phyloP scores from a whole-genome alignment of 768 basidiomycete species.

The Tulasnella sp. region DNA sequence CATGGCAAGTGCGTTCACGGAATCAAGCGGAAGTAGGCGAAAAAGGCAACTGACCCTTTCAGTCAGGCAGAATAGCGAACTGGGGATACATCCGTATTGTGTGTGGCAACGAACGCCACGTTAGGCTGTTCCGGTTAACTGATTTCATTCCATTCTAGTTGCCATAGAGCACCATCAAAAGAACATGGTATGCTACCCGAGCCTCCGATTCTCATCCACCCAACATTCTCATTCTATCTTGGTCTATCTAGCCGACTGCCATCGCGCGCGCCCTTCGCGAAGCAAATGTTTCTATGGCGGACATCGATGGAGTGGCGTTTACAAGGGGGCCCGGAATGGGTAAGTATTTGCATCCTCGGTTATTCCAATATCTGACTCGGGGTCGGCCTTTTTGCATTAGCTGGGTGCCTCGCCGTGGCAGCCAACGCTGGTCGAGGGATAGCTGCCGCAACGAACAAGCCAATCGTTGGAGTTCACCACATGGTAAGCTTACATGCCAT shows the following conservation, averaged over 20 bases:
- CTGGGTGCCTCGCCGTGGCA: slow-evolving; percentile 70
- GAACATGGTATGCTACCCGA: slow-evolving; percentile 50
- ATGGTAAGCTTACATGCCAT: slow-evolving; percentile 55
- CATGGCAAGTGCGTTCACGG: neutral
- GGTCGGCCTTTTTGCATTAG: slow-evolving; percentile 35
- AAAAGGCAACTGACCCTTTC: neutral
- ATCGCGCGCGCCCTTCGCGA: slow-evolving; percentile 60
- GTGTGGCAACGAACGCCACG: neutral
- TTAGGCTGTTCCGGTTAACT: neutral
- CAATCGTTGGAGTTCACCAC: slow-evolving; percentile 85
- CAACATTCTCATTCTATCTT: neutral
- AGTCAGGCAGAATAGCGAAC: neutral
- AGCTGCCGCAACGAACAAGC: slow-evolving; percentile 68
- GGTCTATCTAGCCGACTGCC: slow-evolving; percentile 53
- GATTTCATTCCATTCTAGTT: slow-evolving; percentile 30
- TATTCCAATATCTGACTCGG: neutral
- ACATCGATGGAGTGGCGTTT: slow-evolving; percentile 83
- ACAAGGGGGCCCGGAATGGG: slow-evolving; percentile 71
- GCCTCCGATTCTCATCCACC: neutral
- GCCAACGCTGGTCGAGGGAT: slow-evolving; percentile 79
- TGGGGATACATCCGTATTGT: slow-evolving; percentile 6
- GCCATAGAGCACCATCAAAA: slow-evolving; percentile 73
- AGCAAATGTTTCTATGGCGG: slow-evolving; percentile 48
- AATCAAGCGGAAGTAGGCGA: neutral
- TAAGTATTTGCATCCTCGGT: slow-evolving; percentile 26